phyloP scores from a whole-genome alignment of 129 eudicot genomes.

The Tagetes patula region DNA sequence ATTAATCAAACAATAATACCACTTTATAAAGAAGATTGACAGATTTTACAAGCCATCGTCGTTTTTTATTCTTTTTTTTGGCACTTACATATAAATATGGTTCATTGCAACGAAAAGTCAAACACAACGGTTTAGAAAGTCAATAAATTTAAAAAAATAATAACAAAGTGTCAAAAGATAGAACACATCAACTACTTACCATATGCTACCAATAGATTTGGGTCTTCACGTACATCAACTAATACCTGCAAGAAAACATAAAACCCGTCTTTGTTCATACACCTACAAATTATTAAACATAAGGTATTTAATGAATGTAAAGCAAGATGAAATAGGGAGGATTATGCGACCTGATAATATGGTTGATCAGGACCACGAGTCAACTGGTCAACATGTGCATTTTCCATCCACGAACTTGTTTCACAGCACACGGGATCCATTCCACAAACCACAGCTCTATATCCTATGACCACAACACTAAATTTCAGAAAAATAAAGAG shows the following conservation, averaged over 20 bases:
- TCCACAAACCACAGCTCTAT: constrained; percentile 91
- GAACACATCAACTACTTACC: constrained; percentile 44
- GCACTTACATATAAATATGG: not conserved
- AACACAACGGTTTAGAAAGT: not conserved
- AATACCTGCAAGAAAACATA: constrained; percentile 54
- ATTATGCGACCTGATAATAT: constrained; percentile 77
- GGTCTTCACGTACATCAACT: constrained; percentile 80
- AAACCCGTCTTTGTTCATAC: not conserved
- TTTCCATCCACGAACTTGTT: constrained; percentile 88
- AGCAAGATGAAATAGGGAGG: constrained; percentile 9
- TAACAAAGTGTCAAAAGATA: not conserved
- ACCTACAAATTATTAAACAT: not conserved
- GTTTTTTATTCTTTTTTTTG: not conserved
- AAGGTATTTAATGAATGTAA: not conserved
- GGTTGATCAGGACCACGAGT: constrained; percentile 90
- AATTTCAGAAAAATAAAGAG: constrained; percentile 24
- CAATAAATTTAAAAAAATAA: not conserved
- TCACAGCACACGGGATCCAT: constrained; percentile 99
- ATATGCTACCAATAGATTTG: constrained; percentile 82
- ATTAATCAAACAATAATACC: constrained; percentile 8
- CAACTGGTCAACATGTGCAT: constrained; percentile 70
- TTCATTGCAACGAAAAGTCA: not conserved
- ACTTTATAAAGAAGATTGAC: constrained; percentile 1
- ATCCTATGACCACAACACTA: constrained; percentile 49
- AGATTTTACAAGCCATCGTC: not conserved